Evolutionary conservation across 805 yeast species (phyloP).

Genomic region (Ogataea henricii): DNA sequence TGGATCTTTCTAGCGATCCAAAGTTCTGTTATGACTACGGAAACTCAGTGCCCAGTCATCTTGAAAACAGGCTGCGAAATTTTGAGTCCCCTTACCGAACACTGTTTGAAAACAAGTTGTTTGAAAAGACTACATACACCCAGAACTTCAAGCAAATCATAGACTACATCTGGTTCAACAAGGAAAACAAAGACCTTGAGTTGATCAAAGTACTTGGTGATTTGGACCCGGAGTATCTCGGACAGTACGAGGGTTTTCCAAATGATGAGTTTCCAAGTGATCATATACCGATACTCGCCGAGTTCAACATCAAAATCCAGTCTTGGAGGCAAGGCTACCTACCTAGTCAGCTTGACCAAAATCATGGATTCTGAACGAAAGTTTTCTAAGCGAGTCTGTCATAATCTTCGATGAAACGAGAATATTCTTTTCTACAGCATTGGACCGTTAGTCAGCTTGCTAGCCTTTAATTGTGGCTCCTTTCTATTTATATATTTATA

Average conservation of each 20-base stretch:
- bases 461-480: not conserved
- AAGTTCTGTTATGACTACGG: conserved; percentile 29
- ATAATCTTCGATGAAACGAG: too few species aligned
- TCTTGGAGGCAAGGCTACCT: conserved; percentile 2
- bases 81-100: conserved; percentile 33
- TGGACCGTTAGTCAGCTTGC: too few species aligned
- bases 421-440: too few species aligned
- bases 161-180: conserved; percentile 60
- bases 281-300: conserved; percentile 34
- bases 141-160: conserved; percentile 52
- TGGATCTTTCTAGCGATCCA: conserved; percentile 19
- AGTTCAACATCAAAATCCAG: conserved; percentile 16
- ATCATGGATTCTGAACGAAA: too few species aligned
- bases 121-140: conserved; percentile 47
- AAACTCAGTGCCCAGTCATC: conserved; percentile 5
- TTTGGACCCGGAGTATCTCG: conserved; percentile 38
- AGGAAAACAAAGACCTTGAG: conserved; percentile 36
- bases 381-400: too few species aligned
- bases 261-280: conserved; percentile 62
- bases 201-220: conserved; percentile 55
- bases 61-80: conserved; percentile 19
- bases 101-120: conserved; percentile 24
- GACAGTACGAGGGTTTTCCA: conserved; percentile 47
- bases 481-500: not conserved
- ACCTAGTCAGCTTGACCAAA: not conserved